Evolutionary conservation across 2,329 filamentous ascomycete species (phyloP), one percentile per base, ranked within the genome.

Genomic region (Nakataea oryzae): DNA sequence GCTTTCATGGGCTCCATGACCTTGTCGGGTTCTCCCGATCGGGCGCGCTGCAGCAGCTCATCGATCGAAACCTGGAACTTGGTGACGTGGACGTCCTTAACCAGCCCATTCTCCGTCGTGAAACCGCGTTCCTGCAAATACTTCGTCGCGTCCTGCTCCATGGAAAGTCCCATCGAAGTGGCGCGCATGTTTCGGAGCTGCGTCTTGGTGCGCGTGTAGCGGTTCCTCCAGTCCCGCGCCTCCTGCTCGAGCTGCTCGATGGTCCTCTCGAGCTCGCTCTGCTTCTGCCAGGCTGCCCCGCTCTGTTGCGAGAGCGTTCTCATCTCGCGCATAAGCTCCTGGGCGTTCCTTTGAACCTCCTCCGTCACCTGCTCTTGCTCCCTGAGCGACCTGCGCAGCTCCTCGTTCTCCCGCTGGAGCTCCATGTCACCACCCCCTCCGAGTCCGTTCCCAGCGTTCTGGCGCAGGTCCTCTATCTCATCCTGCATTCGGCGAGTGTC

Each of bases 51-150:
- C 47, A 99, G 80, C 54, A 97, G 81, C 69, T 97, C 93, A 71
- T 99, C 93, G 64, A 99, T 90, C 27, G 92, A 85, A 64, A 97
- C 88, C 74, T 99, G 95, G 78, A 96, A 97, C 70, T 91, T 93
- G 60, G 93, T 97, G 66, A 99, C 86, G 72, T 97, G 90, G 14
- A 97, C 84, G 74, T 97, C 95, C 75, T 90, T 93, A 68, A 99
- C 86, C 27, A 95, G 74, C 7, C 95, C 95, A 63, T 86, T 83
- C 14, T 87, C 83, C 50, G 88, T 82, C 27, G 84, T 82, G 66
- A 95, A 87, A 29, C 81, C 85, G 69, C 83, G 83, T 61, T 90
- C 86, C 60, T 84, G 83, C 54, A 86, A 75, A 65, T 86, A 84
- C 66, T 82, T 84, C 59, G 83, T 84, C n/a, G 87, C 86, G 67